Evolutionary conservation across 2,329 filamentous ascomycete genomes (phyloP), one percentile per base, ranked within the genome.

Genomic region (Westerdykella sp.): DNA sequence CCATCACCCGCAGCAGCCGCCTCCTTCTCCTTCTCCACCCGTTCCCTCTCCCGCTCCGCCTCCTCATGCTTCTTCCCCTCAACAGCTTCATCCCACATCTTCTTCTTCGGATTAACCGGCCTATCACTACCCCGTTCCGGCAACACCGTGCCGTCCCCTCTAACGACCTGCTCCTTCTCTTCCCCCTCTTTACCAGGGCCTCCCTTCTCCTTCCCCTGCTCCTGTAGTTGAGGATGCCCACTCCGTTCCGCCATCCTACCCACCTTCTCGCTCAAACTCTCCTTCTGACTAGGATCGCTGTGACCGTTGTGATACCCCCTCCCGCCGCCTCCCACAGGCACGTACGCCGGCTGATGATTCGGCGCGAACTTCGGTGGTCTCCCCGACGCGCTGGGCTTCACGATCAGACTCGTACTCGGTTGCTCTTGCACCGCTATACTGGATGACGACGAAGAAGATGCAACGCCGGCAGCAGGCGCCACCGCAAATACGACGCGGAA

Each of bases 401-500:
- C 55, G 30, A 73, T 72, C 3, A 74, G 53, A 28, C 62, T 64
- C 15, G 60, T 59, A 2, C 59, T 63, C 6, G 57, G 40, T 15
- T 50, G 28, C 1, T 54, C 49, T 1, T 50, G 40, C 5, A 44
- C 41, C 12, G 48, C 44, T 10, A 51, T 39, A 15, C 56, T 60
- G 6, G 51, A 53, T 22, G 40, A 48, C 13, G 55, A 50, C n/a
- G 43, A 10, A 15, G 53, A 48, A 14, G 56, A 56, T 12, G 55
- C 49, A 9, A 60, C 42, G 10, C 78, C 73, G 12, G 82, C 67
- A 1, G 69, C 73, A 25, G 73, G 73, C 16, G 84, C 67, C 2
- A 82, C 69, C 13, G 74, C 73, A 45, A 82, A 72, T 12, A 77
- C 65, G 41, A 79, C 64, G 22, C 77, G 80, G 57, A 83, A 83